Conservation (phyloP, 164 flowering plant species). For the Vitis labrusca region DNA sequence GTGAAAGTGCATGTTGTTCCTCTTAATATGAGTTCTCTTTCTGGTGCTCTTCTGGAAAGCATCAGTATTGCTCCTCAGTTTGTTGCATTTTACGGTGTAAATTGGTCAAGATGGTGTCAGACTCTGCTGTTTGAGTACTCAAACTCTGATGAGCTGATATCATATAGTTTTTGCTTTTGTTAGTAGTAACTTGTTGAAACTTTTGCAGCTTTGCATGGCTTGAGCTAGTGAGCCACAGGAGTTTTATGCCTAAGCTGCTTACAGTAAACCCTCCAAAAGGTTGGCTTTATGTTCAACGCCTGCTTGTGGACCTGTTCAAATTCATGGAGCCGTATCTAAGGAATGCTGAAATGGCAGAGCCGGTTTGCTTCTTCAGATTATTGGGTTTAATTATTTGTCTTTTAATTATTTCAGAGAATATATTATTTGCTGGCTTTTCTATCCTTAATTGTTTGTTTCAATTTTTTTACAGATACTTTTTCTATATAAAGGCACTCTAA, state of each 20-base stretch:
- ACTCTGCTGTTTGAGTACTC: too few species aligned
- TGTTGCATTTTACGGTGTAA: too few species aligned
- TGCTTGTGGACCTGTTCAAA: conserved; percentile 82
- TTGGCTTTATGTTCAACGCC: conserved; percentile 84
- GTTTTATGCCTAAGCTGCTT: conserved; percentile 96
- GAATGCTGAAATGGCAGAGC: conserved; percentile 78
- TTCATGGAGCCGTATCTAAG: conserved; percentile 95
- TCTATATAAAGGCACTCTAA: conserved; percentile 88
- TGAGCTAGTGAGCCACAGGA: conserved; percentile 88
- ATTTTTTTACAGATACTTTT: conserved; percentile 58
- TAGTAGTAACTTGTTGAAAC: too few species aligned
- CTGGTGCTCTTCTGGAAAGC: too few species aligned
- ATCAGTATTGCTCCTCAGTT: too few species aligned
- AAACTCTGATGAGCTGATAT: too few species aligned
- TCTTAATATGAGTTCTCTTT: too few species aligned
- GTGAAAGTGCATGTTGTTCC: too few species aligned
- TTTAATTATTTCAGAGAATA: not conserved
- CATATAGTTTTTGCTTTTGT: too few species aligned
- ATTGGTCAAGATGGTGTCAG: too few species aligned
- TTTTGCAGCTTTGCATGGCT: conserved; percentile 94
- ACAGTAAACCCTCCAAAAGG: conserved; percentile 78
- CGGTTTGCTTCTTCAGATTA: conserved; percentile 44
- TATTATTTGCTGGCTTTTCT: too few species aligned
- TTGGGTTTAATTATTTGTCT: not conserved
- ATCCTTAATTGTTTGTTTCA: not conserved